These are phyloP conservation scores for Peronospora farinosa DNA, from an alignment of 352 stramenopile genomes.

Conservation along the genomic window DNA sequence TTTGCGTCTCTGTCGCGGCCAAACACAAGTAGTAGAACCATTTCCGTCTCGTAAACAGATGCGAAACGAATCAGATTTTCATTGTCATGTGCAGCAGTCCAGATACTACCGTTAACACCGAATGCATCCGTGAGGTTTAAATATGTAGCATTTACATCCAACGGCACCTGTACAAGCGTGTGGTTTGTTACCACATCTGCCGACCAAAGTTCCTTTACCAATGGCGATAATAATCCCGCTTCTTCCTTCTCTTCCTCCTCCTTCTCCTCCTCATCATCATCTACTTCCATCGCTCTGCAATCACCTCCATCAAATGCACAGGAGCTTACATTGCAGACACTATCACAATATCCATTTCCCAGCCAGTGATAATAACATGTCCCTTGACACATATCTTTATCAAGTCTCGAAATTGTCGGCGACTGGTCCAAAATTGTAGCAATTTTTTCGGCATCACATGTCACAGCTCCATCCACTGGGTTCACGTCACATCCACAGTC, in stretches of 20 bases:
- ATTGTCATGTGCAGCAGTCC: slow-evolving; percentile 58
- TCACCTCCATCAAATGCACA: slow-evolving; percentile 85
- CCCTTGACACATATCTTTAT: slow-evolving; percentile 60
- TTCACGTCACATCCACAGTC: slow-evolving; percentile 86
- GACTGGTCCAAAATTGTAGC: slow-evolving; percentile 46
- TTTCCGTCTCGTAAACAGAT: slow-evolving; percentile 64
- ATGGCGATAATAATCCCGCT: slow-evolving; percentile 13
- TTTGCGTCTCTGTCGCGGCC: slow-evolving; percentile 53
- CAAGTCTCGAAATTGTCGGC: slow-evolving; percentile 40
- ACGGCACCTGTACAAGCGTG: slow-evolving; percentile 58
- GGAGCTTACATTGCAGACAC: slow-evolving; percentile 66
- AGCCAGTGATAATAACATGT: slow-evolving; percentile 77
- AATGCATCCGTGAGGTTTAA: slow-evolving; percentile 63
- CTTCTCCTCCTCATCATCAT: slow-evolving; percentile 17
- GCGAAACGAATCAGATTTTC: slow-evolving; percentile 60
- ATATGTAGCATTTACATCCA: slow-evolving; percentile 58
- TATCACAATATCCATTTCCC: slow-evolving; percentile 74
- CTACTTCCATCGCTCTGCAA: slow-evolving; percentile 36
- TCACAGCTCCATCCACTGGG: slow-evolving; percentile 35
- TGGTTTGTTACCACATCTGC: slow-evolving; percentile 44
- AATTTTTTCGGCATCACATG: slow-evolving; percentile 57
- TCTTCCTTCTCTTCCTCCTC: slow-evolving; percentile 11
- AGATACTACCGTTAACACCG: slow-evolving; percentile 54
- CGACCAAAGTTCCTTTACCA: slow-evolving; percentile 38
- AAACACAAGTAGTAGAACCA: slow-evolving; percentile 77